Conservation (phyloP, 2,329 filamentous ascomycete species). For the Cadophora gregata region DNA sequence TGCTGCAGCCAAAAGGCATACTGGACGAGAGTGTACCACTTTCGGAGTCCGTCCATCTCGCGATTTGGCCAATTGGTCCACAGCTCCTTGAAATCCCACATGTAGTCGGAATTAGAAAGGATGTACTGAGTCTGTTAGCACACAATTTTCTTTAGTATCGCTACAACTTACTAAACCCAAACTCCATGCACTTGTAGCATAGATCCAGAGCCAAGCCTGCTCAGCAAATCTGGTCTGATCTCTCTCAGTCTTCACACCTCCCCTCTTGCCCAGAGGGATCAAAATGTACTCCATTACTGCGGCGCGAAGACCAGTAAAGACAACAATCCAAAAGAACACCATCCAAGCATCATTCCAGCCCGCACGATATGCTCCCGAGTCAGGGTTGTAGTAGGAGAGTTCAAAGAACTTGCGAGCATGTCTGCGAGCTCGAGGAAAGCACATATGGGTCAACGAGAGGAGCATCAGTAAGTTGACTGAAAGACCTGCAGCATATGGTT, state of each 20-base stretch:
- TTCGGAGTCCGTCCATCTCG: slow-evolving; percentile 75
- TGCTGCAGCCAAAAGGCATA: slow-evolving; percentile 95
- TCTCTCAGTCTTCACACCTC: slow-evolving; percentile 79
- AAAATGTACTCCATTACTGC: slow-evolving; percentile 87
- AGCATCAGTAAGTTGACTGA: slow-evolving; percentile 85
- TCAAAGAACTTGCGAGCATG: slow-evolving; percentile 89
- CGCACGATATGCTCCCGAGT: slow-evolving; percentile 72
- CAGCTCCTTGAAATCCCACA: slow-evolving; percentile 74
- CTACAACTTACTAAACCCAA: slow-evolving; percentile 73
- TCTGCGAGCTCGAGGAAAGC: slow-evolving; percentile 78
- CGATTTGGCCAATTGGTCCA: slow-evolving; percentile 87
- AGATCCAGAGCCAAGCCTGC: slow-evolving; percentile 89
- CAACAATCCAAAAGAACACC: slow-evolving; percentile 77
- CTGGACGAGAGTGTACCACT: slow-evolving; percentile 89
- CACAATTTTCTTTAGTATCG: background rate
- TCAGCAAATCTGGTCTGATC: slow-evolving; percentile 85
- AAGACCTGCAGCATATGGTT: slow-evolving; percentile 62
- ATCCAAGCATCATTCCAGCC: slow-evolving; percentile 82
- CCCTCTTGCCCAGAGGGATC: slow-evolving; percentile 73
- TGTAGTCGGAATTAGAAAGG: slow-evolving; percentile 78
- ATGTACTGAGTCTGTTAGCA: slow-evolving; percentile 67
- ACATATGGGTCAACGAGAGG: slow-evolving; percentile 79
- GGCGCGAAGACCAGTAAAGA: slow-evolving; percentile 87
- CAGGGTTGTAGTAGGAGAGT: slow-evolving; percentile 80
- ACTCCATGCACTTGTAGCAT: slow-evolving; percentile 82